These are phyloP conservation scores for Chrysoporthe austroafricana DNA, from an alignment of 2,329 filamentous ascomycete genomes.

Conservation along the genomic window DNA sequence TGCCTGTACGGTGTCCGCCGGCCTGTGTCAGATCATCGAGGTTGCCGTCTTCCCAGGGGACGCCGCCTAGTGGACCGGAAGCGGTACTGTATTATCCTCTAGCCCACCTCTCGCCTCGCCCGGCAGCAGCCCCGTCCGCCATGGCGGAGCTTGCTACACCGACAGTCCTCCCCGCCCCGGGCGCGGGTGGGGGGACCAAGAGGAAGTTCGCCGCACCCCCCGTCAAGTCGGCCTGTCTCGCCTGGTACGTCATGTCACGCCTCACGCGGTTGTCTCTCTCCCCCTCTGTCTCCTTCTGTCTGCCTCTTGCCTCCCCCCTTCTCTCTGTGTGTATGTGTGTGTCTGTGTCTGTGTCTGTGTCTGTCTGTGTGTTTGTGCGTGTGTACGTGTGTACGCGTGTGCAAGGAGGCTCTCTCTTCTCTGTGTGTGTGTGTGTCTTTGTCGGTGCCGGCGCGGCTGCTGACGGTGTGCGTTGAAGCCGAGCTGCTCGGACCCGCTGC, in stretches of 20 bases:
- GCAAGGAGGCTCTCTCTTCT: not conserved
- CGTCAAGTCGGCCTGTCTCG: slow-evolving; percentile 54
- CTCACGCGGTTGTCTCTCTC: not conserved
- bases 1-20: not conserved
- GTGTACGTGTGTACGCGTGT: too few relatives aligned
- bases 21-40: not conserved
- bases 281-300: not conserved
- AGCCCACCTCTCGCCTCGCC: not conserved
- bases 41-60: not conserved
- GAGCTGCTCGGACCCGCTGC: slow-evolving; percentile 50
- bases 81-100: not conserved
- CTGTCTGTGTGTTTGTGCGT: too few relatives aligned
- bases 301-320: not conserved
- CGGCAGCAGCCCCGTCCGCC: not conserved
- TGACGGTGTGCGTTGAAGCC: slow-evolving; percentile 37
- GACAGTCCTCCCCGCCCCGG: slow-evolving; percentile 10
- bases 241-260: slow-evolving; percentile 46
- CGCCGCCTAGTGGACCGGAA: not conserved
- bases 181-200: slow-evolving; percentile 28
- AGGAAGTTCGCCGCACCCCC: slow-evolving; percentile 52
- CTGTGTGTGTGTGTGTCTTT: not conserved
- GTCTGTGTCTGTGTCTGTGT: too few relatives aligned
- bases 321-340: not conserved
- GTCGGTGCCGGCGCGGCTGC: slow-evolving; percentile 23
- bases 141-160: slow-evolving; percentile 30